phyloP scores from a whole-genome alignment of 2,329 filamentous ascomycete species.

The Claviceps sp. region DNA sequence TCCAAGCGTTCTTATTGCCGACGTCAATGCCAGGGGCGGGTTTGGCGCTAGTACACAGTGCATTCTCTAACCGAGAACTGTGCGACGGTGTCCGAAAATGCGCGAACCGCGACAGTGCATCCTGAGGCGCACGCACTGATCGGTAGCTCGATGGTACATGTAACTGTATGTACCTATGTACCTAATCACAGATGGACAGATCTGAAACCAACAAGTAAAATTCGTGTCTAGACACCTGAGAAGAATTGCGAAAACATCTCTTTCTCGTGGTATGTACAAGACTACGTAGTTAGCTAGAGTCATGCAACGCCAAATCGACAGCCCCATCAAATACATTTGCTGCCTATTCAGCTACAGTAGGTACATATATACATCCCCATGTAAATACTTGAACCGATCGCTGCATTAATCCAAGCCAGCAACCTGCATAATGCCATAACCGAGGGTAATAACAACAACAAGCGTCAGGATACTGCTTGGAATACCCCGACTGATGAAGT shows the following conservation, averaged over 20 bases:
- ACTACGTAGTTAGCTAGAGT: too few relatives aligned
- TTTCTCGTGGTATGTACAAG: too few relatives aligned
- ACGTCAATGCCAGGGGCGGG: not conserved
- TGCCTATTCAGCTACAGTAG: too few relatives aligned
- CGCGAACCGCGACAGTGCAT: not conserved
- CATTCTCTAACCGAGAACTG: not conserved
- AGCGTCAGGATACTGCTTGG: conserved; percentile 76
- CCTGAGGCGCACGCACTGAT: not conserved
- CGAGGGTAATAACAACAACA: conserved; percentile 70
- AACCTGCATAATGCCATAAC: conserved; percentile 79
- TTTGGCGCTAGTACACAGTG: not conserved
- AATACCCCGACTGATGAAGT: conserved; percentile 90
- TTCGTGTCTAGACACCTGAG: too few relatives aligned
- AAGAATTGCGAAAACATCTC: too few relatives aligned
- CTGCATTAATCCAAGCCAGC: conserved; percentile 40
- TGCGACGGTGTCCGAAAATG: too few relatives aligned
- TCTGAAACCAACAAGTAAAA: too few relatives aligned
- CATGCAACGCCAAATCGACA: not conserved
- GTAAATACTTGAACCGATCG: too few relatives aligned
- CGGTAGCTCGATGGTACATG: not conserved
- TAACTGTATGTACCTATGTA: not conserved
- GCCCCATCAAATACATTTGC: too few relatives aligned
- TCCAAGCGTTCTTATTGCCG: not conserved
- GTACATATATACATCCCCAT: not conserved
- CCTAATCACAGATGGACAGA: too few relatives aligned